Conservation (phyloP, 2,329 filamentous ascomycete genomes). For the Colletotrichum sp. region DNA sequence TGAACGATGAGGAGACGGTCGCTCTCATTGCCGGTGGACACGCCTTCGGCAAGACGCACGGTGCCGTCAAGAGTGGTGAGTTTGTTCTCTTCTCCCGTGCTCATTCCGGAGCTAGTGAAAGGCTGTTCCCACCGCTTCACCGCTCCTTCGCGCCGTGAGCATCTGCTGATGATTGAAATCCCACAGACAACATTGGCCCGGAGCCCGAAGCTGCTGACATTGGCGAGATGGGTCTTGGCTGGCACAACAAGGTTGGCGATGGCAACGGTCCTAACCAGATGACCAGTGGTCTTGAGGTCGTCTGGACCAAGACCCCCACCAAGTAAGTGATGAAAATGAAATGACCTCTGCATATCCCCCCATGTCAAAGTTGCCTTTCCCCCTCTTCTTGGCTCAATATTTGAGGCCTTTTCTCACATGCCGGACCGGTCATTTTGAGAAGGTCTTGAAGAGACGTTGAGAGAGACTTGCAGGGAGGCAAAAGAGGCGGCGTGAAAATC, state of each 20-base stretch:
- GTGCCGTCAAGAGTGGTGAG: constrained; percentile 52
- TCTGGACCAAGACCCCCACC: constrained; percentile 77
- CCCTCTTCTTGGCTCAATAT: background rate
- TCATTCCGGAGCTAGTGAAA: background rate
- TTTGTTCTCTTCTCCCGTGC: background rate
- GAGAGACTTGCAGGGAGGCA: background rate
- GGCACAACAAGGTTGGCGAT: constrained; percentile 66
- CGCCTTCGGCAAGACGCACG: constrained; percentile 82
- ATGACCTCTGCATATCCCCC: background rate
- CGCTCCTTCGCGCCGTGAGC: background rate
- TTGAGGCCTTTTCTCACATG: background rate
- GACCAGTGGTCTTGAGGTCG: constrained; percentile 80
- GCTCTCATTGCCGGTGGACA: constrained; percentile 81
- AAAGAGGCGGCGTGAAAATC: background rate
- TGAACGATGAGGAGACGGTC: constrained; percentile 84
- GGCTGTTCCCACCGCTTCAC: background rate
- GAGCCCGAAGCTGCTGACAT: constrained; percentile 72
- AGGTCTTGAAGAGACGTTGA: background rate
- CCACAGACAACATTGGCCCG: constrained; percentile 66
- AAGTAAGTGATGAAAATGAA: constrained; percentile 41
- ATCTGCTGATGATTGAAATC: constrained; percentile 20
- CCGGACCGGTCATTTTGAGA: background rate
- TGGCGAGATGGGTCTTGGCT: constrained; percentile 74
- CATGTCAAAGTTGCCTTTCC: background rate
- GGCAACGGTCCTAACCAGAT: constrained; percentile 77